A percentile compares a stretch with the other conserved stretches of the same genome.
Conservation (phyloP, 306 rosid genomes). For the barrel medic (Medicago truncatula) region MtrunA17r5.0-ANR NC_053045.1:60264501-60265000, state of each 20-base stretch:
- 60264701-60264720: conserved; percentile 99
- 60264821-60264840: conserved; percentile 28
- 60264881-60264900: conserved; percentile 22
- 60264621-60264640: conserved; percentile 12
- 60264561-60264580: conserved; percentile 99
- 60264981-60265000: conserved; percentile 29
- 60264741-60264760: conserved; percentile 87
- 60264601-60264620: conserved; percentile 87
- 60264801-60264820: conserved; percentile 96
- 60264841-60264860: conserved; percentile 1
- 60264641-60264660: conserved; percentile 14
- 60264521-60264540: conserved; percentile 36
- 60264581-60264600: conserved; percentile 89
- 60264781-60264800: conserved; percentile 92
- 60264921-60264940: conserved; percentile 1
- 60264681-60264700: conserved; percentile 44
- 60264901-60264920: neutral
- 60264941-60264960: too few relatives aligned
- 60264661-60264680: conserved; percentile 2
- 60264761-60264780: conserved; percentile 99
- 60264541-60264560: conserved; percentile 59
- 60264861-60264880: conserved; percentile 16
- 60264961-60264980: conserved; percentile 1
- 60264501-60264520: conserved; percentile 29
- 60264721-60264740: conserved; percentile 91